These are phyloP conservation scores for Trichophaea hybrida DNA, from an alignment of 2,329 filamentous ascomycete genomes.

Conservation along the genomic window DNA sequence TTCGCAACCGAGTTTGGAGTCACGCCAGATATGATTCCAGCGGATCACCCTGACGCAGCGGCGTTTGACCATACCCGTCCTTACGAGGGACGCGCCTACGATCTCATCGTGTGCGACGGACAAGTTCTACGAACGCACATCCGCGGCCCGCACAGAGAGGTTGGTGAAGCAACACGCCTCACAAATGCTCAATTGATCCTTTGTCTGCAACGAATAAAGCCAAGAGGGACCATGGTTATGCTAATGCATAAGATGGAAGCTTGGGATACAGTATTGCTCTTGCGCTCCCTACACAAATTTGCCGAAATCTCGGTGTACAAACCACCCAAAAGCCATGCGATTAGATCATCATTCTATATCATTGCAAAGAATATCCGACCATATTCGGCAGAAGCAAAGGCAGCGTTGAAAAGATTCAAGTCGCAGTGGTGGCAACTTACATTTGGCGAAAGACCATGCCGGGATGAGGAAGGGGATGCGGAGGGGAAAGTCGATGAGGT, in stretches of 20 bases:
- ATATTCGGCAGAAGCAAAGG: slow-evolving; percentile 27
- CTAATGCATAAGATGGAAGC: slow-evolving; percentile 39
- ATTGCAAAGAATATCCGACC: slow-evolving; percentile 35
- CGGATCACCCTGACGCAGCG: slow-evolving; percentile 28
- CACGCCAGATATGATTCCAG: slow-evolving; percentile 26
- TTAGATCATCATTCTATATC: slow-evolving; percentile 41
- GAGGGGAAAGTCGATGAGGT: slow-evolving; percentile 33
- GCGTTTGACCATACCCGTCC: slow-evolving; percentile 27
- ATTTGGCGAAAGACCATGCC: slow-evolving; percentile 28
- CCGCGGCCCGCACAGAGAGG: slow-evolving; percentile 31
- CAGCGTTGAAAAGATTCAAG: slow-evolving; percentile 34
- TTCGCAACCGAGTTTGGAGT: background rate
- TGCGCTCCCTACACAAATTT: slow-evolving; percentile 35
- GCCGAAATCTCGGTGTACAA: slow-evolving; percentile 36
- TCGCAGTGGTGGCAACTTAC: slow-evolving; percentile 32
- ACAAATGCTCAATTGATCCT: slow-evolving; percentile 34
- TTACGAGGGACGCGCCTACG: slow-evolving; percentile 29
- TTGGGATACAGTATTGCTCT: slow-evolving; percentile 31
- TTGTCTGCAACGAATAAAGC: slow-evolving; percentile 35
- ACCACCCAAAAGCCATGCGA: slow-evolving; percentile 32
- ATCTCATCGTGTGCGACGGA: slow-evolving; percentile 38
- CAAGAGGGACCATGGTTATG: slow-evolving; percentile 39
- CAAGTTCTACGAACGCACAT: slow-evolving; percentile 35
- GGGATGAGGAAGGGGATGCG: slow-evolving; percentile 29
- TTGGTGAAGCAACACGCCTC: slow-evolving; percentile 29